phyloP scores from a whole-genome alignment of 2,329 filamentous ascomycete species.

The Trichoderma pleuroti region DNA sequence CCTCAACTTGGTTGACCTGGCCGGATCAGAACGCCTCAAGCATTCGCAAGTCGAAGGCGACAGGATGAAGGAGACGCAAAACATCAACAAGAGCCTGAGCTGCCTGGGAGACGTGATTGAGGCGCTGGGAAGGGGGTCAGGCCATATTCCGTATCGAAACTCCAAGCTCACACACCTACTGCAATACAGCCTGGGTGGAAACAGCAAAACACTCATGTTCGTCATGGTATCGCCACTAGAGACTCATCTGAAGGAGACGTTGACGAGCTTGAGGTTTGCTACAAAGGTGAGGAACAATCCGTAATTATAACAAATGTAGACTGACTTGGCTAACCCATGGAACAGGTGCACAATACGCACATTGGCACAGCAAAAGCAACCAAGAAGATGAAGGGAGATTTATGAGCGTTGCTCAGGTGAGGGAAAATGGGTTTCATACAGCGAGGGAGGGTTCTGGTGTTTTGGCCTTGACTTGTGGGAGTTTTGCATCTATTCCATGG shows the following conservation, averaged over 20 bases:
- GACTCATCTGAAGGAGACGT: conserved; percentile 84
- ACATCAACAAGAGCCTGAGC: conserved; percentile 92
- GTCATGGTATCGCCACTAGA: conserved; percentile 95
- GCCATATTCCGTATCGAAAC: conserved; percentile 90
- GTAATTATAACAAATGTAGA: conserved; percentile 25
- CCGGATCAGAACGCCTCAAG: conserved; percentile 86
- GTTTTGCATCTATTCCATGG: conserved; percentile 14
- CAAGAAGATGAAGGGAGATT: conserved; percentile 51
- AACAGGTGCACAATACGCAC: conserved; percentile 78
- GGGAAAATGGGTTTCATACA: background rate
- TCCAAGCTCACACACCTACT: conserved; percentile 95
- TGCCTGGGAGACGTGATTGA: conserved; percentile 94
- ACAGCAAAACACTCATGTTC: conserved; percentile 98
- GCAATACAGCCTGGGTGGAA: conserved; percentile 90
- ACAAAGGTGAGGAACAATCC: conserved; percentile 64
- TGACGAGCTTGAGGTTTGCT: conserved; percentile 93
- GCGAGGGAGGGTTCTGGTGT: background rate
- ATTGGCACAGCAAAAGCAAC: conserved; percentile 83
- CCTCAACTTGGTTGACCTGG: conserved; percentile 91
- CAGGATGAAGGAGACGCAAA: conserved; percentile 88
- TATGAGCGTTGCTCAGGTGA: conserved; percentile 25
- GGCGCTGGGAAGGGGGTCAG: conserved; percentile 78
- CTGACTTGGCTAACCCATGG: conserved; percentile 17
- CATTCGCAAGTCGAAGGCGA: conserved; percentile 84
- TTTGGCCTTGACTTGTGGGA: conserved; percentile 7